A percentile compares a stretch with the other conserved stretches of the same genome.
Evolutionary conservation across 1,284 basidiomycete species (phyloP).

Genomic region (Ustilago crameri): DNA sequence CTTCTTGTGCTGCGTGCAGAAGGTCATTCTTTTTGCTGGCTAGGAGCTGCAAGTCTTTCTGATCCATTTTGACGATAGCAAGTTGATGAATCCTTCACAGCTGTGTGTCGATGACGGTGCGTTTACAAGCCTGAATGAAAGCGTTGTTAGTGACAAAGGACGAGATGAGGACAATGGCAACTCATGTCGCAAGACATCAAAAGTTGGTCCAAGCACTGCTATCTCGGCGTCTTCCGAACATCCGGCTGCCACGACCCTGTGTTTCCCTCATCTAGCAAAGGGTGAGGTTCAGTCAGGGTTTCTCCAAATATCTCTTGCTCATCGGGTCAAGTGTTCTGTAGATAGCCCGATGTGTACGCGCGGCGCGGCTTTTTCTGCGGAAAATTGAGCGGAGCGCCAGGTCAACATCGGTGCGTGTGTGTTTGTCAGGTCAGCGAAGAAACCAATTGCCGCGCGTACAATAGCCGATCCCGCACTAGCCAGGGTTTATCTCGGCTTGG

Average conservation of each 20-base stretch:
- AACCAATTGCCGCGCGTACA: too few species aligned
- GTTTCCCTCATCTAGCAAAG: background rate
- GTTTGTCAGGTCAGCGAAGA: background rate
- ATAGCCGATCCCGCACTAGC: too few species aligned
- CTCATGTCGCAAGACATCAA: conserved; percentile 26
- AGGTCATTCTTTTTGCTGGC: conserved; percentile 51
- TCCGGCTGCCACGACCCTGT: conserved; percentile 6
- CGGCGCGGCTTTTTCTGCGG: background rate
- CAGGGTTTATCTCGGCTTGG: too few species aligned
- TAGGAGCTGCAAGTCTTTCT: conserved; percentile 31
- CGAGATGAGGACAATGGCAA: too few species aligned
- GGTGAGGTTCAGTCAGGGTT: too few species aligned
- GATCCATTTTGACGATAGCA: conserved; percentile 27
- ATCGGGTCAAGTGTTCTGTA: background rate
- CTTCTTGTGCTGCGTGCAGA: conserved; percentile 54
- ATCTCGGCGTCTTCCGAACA: conserved; percentile 26
- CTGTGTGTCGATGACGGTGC: too few species aligned
- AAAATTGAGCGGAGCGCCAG: background rate
- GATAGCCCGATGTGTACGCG: background rate
- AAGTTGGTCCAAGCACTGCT: background rate
- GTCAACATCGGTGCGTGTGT: conserved; percentile 17
- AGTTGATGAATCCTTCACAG: too few species aligned
- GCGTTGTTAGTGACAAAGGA: too few species aligned
- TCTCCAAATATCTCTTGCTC: too few species aligned
- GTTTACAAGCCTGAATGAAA: too few species aligned